Base-by-base conservation (phyloP, 1,284 basidiomycete genomes). In the Coriolopsis trogii region DNA sequence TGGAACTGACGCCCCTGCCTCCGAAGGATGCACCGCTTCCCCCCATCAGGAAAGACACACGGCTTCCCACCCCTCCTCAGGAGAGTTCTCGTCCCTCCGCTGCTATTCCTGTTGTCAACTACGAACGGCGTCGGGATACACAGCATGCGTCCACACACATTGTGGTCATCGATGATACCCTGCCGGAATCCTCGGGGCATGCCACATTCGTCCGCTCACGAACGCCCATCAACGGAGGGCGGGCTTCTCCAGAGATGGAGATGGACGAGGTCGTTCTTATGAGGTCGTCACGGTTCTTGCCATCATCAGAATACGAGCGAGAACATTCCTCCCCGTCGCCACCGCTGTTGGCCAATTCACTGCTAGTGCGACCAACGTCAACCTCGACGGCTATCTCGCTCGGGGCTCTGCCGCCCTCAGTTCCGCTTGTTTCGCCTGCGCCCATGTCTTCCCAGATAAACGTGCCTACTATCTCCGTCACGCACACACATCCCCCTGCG, bases 311-410 rank as follows among this genome's bases (percentile, higher is more conserved):
- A 13, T 41, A 37, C 20, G 51, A 42, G 8, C 49, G 51, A 15
- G 37, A 58, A 37, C 43, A 59, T 3, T 24, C 49, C 23, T 52
- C 51, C 2, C 58, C 58, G 13, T 60, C 58, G 7, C 58, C 58
- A 16, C 54, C 58, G 15, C 52, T 56, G 38, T 50, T 55, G 41
- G 49, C 58, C 16, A 53, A 59, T 34, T 41, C 53, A 3, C 39
- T 59, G 9, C 51, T 59, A 3, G 46, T 51, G n/a, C 51, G 57
- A n/a, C 57, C 57, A 8, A 59, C 53, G 10, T 59, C 57, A 25
- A 45, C 53, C 5, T 45, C 51, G 10, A 51, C 53, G 29, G 46
- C 46, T 24, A 40, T 58, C 40, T 58, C 53, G n/a, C 49, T 52
- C 39, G 26, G 48, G 20, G 41, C 46, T 3, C 49, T 52, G 15